phyloP scores from a whole-genome alignment of 495 filamentous ascomycete species.

The Lentithecium fluviatile region DNA sequence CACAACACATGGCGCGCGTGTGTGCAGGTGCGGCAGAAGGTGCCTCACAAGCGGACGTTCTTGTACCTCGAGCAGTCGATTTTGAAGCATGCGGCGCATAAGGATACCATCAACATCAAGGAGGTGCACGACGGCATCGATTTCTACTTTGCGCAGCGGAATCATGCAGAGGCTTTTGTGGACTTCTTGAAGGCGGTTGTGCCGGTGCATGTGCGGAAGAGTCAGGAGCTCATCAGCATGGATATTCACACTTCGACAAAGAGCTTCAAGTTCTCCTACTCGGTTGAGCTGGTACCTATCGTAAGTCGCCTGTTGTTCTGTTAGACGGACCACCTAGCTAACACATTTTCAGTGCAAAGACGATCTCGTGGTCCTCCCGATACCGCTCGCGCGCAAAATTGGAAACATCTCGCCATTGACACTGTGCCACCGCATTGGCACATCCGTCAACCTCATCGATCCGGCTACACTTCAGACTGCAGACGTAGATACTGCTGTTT shows the following conservation, averaged over 20 bases:
- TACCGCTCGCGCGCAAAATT: conserved; percentile 77
- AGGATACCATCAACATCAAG: conserved; percentile 92
- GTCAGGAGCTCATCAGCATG: conserved; percentile 86
- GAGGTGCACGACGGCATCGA: conserved; percentile 91
- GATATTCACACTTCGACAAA: conserved; percentile 88
- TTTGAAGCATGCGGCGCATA: conserved; percentile 86
- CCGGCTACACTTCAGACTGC: conserved; percentile 86
- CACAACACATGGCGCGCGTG: conserved; percentile 84
- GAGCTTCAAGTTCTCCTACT: conserved; percentile 89
- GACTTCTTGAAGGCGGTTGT: conserved; percentile 83
- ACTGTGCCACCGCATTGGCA: conserved; percentile 87
- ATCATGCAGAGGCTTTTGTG: conserved; percentile 89
- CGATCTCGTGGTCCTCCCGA: conserved; percentile 86
- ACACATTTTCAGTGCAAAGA: conserved; percentile 66
- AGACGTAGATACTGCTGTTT: conserved; percentile 74
- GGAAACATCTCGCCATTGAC: conserved; percentile 83
- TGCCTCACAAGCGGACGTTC: conserved; percentile 96
- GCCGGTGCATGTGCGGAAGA: conserved; percentile 77
- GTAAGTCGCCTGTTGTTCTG: not conserved
- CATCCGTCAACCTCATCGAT: conserved; percentile 83
- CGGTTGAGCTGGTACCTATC: conserved; percentile 81
- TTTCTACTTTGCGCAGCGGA: conserved; percentile 86
- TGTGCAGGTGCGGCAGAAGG: conserved; percentile 94
- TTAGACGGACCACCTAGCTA: not conserved
- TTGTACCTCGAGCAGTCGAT: conserved; percentile 95